A percentile compares a stretch with the other conserved stretches of the same genome.
Evolutionary conservation across 2,329 filamentous ascomycete genomes (phyloP).

Genomic region (Pezicula neosporulosa): DNA sequence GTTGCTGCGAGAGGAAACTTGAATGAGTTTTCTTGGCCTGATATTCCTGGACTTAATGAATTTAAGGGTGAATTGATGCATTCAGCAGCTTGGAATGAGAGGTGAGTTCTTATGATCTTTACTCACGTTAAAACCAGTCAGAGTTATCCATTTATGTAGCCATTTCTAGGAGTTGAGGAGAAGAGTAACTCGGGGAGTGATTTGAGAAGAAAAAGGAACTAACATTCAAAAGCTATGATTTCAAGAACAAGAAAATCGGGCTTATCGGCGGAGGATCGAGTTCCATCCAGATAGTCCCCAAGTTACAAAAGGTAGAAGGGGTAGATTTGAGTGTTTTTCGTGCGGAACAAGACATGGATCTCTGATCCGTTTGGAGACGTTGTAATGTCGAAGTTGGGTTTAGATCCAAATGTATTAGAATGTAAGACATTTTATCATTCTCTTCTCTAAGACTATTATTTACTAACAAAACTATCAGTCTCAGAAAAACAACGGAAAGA

Average conservation of each 20-base stretch:
- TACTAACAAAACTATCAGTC: conserved; percentile 24
- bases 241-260: conserved; percentile 43
- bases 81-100: conserved; percentile 34
- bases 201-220: not conserved
- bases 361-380: conserved; percentile 42
- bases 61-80: conserved; percentile 43
- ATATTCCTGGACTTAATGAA: conserved; percentile 39
- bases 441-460: too few relatives aligned
- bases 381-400: conserved; percentile 38
- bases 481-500: conserved; percentile 33
- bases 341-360: conserved; percentile 48
- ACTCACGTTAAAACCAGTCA: not conserved
- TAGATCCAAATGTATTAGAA: conserved; percentile 33
- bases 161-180: too few relatives aligned
- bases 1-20: conserved; percentile 4
- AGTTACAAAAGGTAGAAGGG: conserved; percentile 42
- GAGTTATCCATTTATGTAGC: not conserved
- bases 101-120: conserved; percentile 2
- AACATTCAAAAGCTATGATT: conserved; percentile 37
- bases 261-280: conserved; percentile 51
- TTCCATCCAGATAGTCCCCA: conserved; percentile 49
- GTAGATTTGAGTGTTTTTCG: conserved; percentile 41
- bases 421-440: conserved; percentile 32
- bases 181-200: not conserved
- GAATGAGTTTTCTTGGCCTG: conserved; percentile 31